A percentile compares a stretch with the other conserved stretches of the same genome.
Conservation (phyloP, 192 early-diverging fungal genomes). For the Coemansia sp. region DNA sequence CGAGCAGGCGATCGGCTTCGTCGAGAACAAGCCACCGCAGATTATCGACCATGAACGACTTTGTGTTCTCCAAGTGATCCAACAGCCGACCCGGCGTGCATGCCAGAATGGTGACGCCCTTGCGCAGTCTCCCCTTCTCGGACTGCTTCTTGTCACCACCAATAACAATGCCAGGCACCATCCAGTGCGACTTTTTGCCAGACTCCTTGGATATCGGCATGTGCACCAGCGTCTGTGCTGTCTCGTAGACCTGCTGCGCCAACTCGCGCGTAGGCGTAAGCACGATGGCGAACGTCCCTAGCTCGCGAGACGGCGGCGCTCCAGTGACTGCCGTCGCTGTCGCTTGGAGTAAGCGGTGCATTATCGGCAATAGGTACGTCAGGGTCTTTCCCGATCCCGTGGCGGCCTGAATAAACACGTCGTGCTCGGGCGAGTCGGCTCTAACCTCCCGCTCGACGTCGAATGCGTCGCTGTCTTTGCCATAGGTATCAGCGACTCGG, state of each 20-base stretch:
- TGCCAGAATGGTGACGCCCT: slow-evolving; percentile 87
- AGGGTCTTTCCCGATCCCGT: slow-evolving; percentile 99
- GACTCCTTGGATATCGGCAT: slow-evolving; percentile 49
- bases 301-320: slow-evolving; percentile 58
- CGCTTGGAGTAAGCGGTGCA: slow-evolving; percentile 80
- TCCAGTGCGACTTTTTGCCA: slow-evolving; percentile 65
- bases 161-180: slow-evolving; percentile 78
- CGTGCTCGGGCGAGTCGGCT: slow-evolving; percentile 51
- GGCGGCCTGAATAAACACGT: slow-evolving; percentile 90
- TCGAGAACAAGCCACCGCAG: slow-evolving; percentile 96
- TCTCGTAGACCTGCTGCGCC: slow-evolving; percentile 87
- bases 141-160: slow-evolving; percentile 81
- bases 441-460: slow-evolving; percentile 49
- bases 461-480: slow-evolving; percentile 24
- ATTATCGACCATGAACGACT: slow-evolving; percentile 79
- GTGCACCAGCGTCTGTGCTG: slow-evolving; percentile 69
- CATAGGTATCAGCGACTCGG: background rate
- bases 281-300: slow-evolving; percentile 90
- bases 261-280: slow-evolving; percentile 97
- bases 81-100: slow-evolving; percentile 94
- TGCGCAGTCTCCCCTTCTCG: slow-evolving; percentile 77
- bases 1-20: slow-evolving; percentile 95
- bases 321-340: slow-evolving; percentile 37
- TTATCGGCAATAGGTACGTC: slow-evolving; percentile 88
- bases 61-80: slow-evolving; percentile 81